A percentile compares a stretch with the other conserved stretches of the same genome.
Conservation (phyloP, 208 protist species). For the Kentomonas sorsogonicus region DNA sequence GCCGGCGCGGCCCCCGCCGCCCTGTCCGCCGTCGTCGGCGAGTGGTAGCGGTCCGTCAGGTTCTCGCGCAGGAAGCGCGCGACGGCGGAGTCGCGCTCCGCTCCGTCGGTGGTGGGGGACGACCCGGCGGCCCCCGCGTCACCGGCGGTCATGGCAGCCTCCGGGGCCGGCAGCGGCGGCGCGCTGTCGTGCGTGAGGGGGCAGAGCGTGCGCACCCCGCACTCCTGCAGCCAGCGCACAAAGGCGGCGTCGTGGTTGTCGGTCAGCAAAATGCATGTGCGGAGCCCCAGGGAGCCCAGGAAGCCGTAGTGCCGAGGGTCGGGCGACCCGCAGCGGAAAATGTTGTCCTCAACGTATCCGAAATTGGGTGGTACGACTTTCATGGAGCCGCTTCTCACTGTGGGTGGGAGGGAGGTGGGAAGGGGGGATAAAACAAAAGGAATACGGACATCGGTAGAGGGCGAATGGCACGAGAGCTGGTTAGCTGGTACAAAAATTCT, state of each 20-base stretch:
- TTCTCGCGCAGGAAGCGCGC: slow-evolving; percentile 40
- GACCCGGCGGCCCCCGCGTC: neutral
- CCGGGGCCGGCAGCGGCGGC: no score
- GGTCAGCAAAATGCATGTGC: slow-evolving; percentile 94
- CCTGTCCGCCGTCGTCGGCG: neutral
- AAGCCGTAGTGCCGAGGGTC: slow-evolving; percentile 96
- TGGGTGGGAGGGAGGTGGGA: neutral
- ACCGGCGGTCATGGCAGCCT: no score
- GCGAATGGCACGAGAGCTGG: no score
- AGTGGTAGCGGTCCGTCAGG: slow-evolving; percentile 14
- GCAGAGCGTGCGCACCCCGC: slow-evolving; percentile 79
- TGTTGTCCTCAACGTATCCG: slow-evolving; percentile 94
- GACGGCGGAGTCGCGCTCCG: slow-evolving; percentile 21
- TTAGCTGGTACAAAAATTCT: no score
- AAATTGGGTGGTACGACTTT: slow-evolving; percentile 94
- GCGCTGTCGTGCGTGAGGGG: slow-evolving; percentile 30
- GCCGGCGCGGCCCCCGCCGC: neutral
- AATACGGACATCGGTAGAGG: slow-evolving; percentile 1
- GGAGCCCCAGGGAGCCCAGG: slow-evolving; percentile 92
- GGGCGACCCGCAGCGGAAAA: slow-evolving; percentile 95
- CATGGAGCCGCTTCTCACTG: slow-evolving; percentile 25
- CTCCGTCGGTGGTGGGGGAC: neutral
- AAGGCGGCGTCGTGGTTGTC: slow-evolving; percentile 90
- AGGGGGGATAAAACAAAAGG: neutral
- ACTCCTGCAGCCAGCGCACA: slow-evolving; percentile 91